Base-by-base conservation (phyloP, 192 early-diverging fungal species). In the Powellomyces hirtus region DNA sequence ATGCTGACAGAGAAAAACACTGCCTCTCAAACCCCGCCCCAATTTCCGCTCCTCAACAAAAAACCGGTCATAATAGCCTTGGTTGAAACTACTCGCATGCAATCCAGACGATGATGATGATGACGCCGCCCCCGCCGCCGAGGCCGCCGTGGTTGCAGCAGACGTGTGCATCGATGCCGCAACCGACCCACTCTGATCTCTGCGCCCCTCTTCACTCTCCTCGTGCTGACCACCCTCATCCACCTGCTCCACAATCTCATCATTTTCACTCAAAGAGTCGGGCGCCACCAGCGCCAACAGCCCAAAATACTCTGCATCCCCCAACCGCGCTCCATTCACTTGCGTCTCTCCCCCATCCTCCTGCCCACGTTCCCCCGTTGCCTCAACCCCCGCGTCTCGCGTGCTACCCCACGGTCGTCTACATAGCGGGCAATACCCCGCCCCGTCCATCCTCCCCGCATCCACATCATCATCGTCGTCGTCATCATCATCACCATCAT, bases 61-160 rank as follows among this genome's bases (percentile, higher is more conserved):
- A 66, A 98, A 98, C 6, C 89, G 85, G 34, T 90, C 85, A 65
- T 98, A 98, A 71, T 98, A 98, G 4, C 96, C 96, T 63, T 96
- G 91, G 67, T 98, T 98, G 65, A 96, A 93, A 51, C 72, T 63
- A 24, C 44, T 42, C 10, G 20, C 68, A 42, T 53, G 27, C 4
- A 71, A 38, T 8, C 55, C 62, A 18, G 65, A 35, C n/a, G 53
- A n/a, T 33, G 29, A 22, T 11, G 18, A 50, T 26, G 4, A 4
- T 16, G 35, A 3, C 36, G 59, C 36, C 31, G 53, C 58, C 14
- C 18, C 58, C 30, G 38, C 38, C 42, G 38, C 40, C 29, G 61
- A 0, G 0, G 42, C 1, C 44, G 24, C 14, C 42, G 0, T 20
- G 5, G 29, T 2, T 8, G 33, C 16, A 30, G 45, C 45, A n/a